phyloP scores from a whole-genome alignment of 1,284 basidiomycete species.

The Psilocybe mexicana region DNA sequence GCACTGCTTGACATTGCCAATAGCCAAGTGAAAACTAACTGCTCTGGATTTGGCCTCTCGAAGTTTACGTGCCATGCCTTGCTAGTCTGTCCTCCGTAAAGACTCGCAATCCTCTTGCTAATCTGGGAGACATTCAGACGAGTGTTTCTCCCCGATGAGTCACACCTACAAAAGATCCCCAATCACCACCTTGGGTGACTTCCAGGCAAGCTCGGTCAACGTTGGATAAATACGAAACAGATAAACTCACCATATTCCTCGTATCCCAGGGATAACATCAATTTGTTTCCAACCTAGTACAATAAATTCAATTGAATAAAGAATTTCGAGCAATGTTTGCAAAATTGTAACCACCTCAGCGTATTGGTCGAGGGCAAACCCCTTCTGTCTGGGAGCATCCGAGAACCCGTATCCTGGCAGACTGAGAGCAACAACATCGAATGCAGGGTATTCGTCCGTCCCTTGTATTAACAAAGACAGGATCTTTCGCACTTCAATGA shows the following conservation, averaged over 20 bases:
- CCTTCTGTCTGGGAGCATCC: conserved; percentile 39
- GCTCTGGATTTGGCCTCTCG: conserved; percentile 17
- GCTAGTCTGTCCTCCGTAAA: conserved; percentile 37
- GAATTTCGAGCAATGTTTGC: not conserved
- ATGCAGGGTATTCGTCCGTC: conserved; percentile 48
- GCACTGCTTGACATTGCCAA: not conserved
- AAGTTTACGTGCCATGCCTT: conserved; percentile 37
- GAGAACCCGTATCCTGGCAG: conserved; percentile 61
- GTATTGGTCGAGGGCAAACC: conserved; percentile 35
- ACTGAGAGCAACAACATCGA: conserved; percentile 57
- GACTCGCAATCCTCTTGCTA: conserved; percentile 38
- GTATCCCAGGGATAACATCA: conserved; percentile 56
- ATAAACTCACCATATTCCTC: conserved; percentile 46
- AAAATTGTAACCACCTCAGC: conserved; percentile 36
- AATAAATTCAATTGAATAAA: not conserved
- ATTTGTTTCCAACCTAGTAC: conserved; percentile 43
- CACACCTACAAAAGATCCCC: conserved; percentile 34
- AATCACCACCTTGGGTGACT: conserved; percentile 59
- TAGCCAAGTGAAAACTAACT: conserved; percentile 15
- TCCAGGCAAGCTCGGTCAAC: not conserved
- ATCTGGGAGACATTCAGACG: conserved; percentile 31
- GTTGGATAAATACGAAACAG: not conserved
- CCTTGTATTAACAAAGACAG: conserved; percentile 48
- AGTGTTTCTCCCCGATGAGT: not conserved
- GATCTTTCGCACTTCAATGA: conserved; percentile 57